Base-by-base conservation (phyloP, 495 filamentous ascomycete genomes). In the Parachaetomium inaequale region DNA sequence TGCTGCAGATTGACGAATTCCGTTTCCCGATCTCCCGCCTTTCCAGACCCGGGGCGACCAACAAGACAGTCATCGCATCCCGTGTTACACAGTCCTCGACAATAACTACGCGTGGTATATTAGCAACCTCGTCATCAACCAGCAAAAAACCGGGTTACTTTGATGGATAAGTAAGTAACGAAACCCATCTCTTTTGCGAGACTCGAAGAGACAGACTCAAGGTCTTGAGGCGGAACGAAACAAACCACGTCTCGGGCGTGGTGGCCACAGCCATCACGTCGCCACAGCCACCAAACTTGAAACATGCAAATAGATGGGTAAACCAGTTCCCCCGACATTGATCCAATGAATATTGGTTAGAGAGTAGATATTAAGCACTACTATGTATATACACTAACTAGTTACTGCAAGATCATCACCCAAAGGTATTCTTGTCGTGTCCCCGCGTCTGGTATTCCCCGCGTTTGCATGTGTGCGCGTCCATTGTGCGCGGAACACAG, bases 311-410 rank as follows among this genome's bases (percentile, higher is more conserved):
- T 4, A 32, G 31, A 4, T 32, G 31, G 8, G n/a, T n/a, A n/a
- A n/a, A n/a, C n/a, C n/a, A n/a, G n/a, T n/a, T n/a, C 31, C 31
- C 4, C 31, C 36, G 17, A 40, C 14, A 4, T 43, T 43, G 40
- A n/a, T 43, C n/a, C 14, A 15, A n/a, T 43, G 17, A 3, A 8
- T 43, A 21, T 46, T 46, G 10, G 7, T 21, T 0, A n/a, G n/a
- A n/a, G 15, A 51, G 47, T 51, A 51, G 15, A 28, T 19, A 31
- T 51, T 51, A 51, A 29, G 47, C 47, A 51, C 47, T 51, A 51
- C 28, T 31, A 29, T 19, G 4, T 47, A 47, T 15, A 47, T 31
- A 51, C 28, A 31, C 8, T 2, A 46, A 19, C 10, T 46, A 46
- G 17, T 23, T 29, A 29, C 47, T 14, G 15, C 28, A 36, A 34